Conservation (phyloP, 2,329 filamentous ascomycete species). For the Fulvia fulva region DNA sequence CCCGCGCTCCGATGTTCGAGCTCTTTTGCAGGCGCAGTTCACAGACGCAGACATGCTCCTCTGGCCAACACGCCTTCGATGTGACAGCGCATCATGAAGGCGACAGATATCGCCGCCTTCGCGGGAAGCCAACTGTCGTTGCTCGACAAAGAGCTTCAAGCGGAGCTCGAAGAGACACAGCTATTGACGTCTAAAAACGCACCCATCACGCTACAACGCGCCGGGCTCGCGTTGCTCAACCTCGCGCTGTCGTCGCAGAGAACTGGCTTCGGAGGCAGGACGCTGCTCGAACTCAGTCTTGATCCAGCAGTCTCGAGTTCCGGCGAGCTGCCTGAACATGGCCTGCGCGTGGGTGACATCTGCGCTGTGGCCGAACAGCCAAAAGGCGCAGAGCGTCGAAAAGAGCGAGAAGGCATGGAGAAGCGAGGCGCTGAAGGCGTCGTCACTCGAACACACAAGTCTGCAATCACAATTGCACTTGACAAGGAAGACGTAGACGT, state of each 20-base stretch:
- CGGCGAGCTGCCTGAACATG: slow-evolving; percentile 64
- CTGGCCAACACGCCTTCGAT: not conserved
- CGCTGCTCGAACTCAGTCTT: slow-evolving; percentile 72
- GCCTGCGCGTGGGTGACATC: slow-evolving; percentile 71
- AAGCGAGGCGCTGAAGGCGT: slow-evolving; percentile 67
- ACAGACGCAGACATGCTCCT: too few relatives aligned
- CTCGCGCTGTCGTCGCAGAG: slow-evolving; percentile 70
- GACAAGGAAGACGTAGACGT: slow-evolving; percentile 60
- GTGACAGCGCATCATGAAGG: slow-evolving; percentile 5
- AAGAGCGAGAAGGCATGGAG: slow-evolving; percentile 67
- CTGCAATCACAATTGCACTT: slow-evolving; percentile 62
- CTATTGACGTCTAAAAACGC: slow-evolving; percentile 63
- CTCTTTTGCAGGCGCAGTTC: not conserved
- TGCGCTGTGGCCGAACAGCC: slow-evolving; percentile 73
- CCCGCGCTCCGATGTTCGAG: not conserved
- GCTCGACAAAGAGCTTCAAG: slow-evolving; percentile 65
- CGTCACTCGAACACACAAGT: slow-evolving; percentile 59
- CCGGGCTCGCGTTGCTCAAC: slow-evolving; percentile 75
- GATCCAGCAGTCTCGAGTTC: slow-evolving; percentile 63
- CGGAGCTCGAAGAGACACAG: slow-evolving; percentile 68
- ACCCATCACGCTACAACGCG: slow-evolving; percentile 66
- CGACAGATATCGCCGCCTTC: slow-evolving; percentile 60
- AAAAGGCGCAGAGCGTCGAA: slow-evolving; percentile 65
- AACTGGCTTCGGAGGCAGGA: slow-evolving; percentile 88
- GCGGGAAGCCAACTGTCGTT: slow-evolving; percentile 67